These are phyloP conservation scores for Datura wrightii DNA, from an alignment of 257 asterid species.

Conservation along the genomic window DNA sequence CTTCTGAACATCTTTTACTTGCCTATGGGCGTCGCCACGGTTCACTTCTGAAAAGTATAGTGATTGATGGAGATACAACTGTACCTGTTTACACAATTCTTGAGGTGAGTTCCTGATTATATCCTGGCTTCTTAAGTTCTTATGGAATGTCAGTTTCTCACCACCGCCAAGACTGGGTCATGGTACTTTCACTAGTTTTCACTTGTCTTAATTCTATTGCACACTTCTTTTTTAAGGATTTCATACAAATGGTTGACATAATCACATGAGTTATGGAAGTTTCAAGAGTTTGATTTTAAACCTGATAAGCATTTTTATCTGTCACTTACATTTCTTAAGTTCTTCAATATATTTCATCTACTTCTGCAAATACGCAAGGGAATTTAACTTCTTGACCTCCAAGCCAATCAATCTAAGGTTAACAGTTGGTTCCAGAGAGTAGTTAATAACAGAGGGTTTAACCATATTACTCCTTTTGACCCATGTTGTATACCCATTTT, in stretches of 20 bases:
- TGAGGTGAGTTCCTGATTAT: constrained; percentile 59
- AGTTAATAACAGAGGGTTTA: constrained; percentile 3
- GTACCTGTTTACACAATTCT: constrained; percentile 86
- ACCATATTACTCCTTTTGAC: neutral
- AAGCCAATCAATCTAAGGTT: constrained; percentile 11
- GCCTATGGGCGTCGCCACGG: constrained; percentile 95
- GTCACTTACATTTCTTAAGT: constrained; percentile 1
- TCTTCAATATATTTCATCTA: neutral
- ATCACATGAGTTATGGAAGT: neutral
- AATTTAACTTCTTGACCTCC: neutral
- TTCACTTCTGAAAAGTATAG: constrained; percentile 91
- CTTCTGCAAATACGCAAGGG: neutral
- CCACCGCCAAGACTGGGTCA: neutral
- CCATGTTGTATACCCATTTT: neutral
- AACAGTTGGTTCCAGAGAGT: neutral
- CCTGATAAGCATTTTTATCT: neutral
- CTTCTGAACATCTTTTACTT: constrained; percentile 92
- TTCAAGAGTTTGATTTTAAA: neutral
- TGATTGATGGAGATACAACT: constrained; percentile 85
- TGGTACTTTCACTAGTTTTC: neutral
- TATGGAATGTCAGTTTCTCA: constrained; percentile 11
- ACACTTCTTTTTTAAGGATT: neutral
- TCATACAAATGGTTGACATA: neutral
- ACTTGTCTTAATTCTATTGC: no score
- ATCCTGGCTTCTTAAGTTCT: neutral